phyloP scores from a whole-genome alignment of 768 basidiomycete genomes.

The Trametes coccinea region DNA sequence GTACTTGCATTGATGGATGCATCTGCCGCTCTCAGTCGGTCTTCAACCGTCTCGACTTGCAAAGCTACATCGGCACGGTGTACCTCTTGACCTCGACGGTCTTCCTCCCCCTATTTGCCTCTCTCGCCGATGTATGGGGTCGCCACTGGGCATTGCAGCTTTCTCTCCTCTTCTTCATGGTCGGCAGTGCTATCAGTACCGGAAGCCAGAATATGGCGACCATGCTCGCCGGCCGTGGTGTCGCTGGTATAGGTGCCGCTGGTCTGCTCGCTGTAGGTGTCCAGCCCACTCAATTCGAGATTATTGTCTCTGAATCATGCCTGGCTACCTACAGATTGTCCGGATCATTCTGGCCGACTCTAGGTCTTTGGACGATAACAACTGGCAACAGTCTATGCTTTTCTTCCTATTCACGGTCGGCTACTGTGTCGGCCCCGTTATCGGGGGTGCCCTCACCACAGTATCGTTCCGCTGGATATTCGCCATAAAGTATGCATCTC shows the following conservation, averaged over 20 bases:
- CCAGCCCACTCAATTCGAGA: neutral
- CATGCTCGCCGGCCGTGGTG: slow-evolving; percentile 47
- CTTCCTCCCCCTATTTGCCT: slow-evolving; percentile 53
- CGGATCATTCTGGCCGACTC: slow-evolving; percentile 49
- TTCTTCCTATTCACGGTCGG: slow-evolving; percentile 47
- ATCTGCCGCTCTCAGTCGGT: slow-evolving; percentile 27
- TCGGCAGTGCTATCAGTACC: slow-evolving; percentile 49
- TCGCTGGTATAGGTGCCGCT: slow-evolving; percentile 52
- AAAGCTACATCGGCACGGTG: slow-evolving; percentile 50
- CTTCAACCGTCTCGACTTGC: slow-evolving; percentile 37
- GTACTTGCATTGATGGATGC: neutral
- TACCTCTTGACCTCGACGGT: slow-evolving; percentile 54
- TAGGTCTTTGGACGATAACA: slow-evolving; percentile 42
- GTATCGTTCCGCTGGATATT: slow-evolving; percentile 55
- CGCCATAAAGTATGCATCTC: slow-evolving; percentile 48
- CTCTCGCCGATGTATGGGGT: slow-evolving; percentile 51
- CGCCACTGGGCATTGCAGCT: slow-evolving; percentile 49
- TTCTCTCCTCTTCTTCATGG: slow-evolving; percentile 44
- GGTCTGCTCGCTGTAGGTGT: slow-evolving; percentile 40
- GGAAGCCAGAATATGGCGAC: slow-evolving; percentile 47
- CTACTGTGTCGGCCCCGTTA: slow-evolving; percentile 44
- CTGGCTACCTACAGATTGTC: slow-evolving; percentile 34
- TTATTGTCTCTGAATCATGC: neutral
- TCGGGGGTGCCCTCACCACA: slow-evolving; percentile 43
- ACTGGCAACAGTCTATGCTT: slow-evolving; percentile 42